phyloP scores from a whole-genome alignment of 2,329 filamentous ascomycete genomes.

The Colletotrichum sp. region DNA sequence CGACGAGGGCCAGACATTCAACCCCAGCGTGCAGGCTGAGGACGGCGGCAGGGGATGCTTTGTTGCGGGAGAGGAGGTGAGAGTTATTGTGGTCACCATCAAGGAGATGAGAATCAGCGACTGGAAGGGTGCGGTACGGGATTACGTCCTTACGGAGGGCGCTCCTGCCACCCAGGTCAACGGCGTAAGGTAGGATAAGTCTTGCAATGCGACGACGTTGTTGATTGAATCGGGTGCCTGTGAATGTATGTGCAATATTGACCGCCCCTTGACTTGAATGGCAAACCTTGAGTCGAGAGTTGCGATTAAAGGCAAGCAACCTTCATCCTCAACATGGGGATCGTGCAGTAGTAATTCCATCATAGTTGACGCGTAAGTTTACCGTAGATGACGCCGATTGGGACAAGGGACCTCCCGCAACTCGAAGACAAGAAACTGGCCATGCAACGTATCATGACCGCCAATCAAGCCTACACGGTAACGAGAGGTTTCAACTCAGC shows the following conservation, averaged over 20 bases:
- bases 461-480: background rate
- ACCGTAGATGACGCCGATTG: background rate
- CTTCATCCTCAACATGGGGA: background rate
- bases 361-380: background rate
- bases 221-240: background rate
- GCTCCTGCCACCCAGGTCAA: conserved; percentile 38
- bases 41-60: conserved; percentile 69
- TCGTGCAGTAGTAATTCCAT: background rate
- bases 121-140: conserved; percentile 92
- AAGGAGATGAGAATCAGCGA: conserved; percentile 87
- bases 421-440: background rate
- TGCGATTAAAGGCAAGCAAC: background rate
- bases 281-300: background rate
- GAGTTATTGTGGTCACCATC: conserved; percentile 86
- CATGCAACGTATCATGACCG: background rate
- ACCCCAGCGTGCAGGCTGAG: conserved; percentile 41
- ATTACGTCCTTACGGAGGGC: conserved; percentile 64
- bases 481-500: background rate
- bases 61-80: conserved; percentile 81
- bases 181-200: conserved; percentile 35
- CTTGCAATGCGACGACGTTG: background rate
- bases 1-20: conserved; percentile 52
- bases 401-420: background rate
- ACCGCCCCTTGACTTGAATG: background rate
- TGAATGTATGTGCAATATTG: background rate